Base-by-base conservation (phyloP, 73 alveolate species). In the Paramecium biaurelia region DNA sequence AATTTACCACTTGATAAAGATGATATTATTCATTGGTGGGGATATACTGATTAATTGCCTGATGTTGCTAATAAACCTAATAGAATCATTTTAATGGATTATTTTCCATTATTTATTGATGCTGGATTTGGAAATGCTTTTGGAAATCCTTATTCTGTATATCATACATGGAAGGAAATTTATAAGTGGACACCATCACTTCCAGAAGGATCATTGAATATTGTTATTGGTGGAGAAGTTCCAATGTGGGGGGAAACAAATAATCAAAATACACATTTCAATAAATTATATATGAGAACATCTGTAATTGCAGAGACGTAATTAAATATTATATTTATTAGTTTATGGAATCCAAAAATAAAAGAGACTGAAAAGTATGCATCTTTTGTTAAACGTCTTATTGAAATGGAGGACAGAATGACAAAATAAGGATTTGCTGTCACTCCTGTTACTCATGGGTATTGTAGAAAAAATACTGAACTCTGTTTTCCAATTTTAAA, bases 171-270 rank as follows among this genome's bases (percentile, higher is more conserved):
- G 89, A 76, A 67, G 41, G 86, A 63, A 10, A 41, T 86, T 0
- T 63, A 86, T 56, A 63, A 72, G 12, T 86, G 84, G 88, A 59
- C 47, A 32, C 89, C 89, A 24, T 63, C 76, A 18, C 76, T 63
- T 1, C 30, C 76, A 7, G 89, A 76, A 86, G 53, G 45, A 21
- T 85, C 85, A 57, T 63, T 34, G 56, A 79, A 79, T 38, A 47
- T 24, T 14, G 14, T 86, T n/a, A 59, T 86, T 67, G 93, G 89
- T 24, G 88, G 89, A 14, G 93, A 86, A 49, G 58, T 79, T 26
- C 67, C 88, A 47, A 21, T 86, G 68, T 86, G 93, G 88, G 85
- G 89, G n/a, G 89, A 86, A 86, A 86, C 70, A 21, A 86, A 86
- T 86, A 57, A 86, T 58, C 57, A 58, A n/a, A 41, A 11, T 26